These are phyloP conservation scores for Camellia granthamiana DNA, from an alignment of 148 eudicot genomes.

Conservation along the genomic window DNA sequence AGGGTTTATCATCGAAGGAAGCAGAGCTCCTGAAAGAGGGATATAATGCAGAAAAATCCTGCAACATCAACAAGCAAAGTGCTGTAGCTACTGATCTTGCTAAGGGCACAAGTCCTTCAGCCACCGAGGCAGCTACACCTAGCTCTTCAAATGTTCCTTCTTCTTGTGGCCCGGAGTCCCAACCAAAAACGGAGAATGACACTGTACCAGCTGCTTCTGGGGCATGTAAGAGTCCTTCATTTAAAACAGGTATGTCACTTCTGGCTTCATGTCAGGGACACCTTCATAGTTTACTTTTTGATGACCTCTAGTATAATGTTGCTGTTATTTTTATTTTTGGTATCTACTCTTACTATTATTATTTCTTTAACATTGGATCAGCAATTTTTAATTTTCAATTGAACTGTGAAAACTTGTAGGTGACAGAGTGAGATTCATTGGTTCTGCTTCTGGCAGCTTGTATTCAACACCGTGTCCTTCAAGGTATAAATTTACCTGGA, in stretches of 20 bases:
- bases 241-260: conserved; percentile 51
- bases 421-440: conserved; percentile 70
- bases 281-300: neutral
- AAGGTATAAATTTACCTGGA: conserved; percentile 41
- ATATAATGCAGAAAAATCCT: conserved; percentile 43
- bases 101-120: conserved; percentile 27
- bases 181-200: conserved; percentile 47
- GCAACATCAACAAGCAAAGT: conserved; percentile 42
- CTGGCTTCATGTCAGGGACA: neutral
- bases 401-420: conserved; percentile 38
- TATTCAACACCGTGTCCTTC: conserved; percentile 43
- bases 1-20: conserved; percentile 69
- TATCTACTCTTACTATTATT: neutral
- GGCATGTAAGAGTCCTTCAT: conserved; percentile 48
- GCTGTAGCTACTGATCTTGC: conserved; percentile 43
- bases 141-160: conserved; percentile 41
- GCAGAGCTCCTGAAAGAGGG: conserved; percentile 69
- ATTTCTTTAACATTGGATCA: neutral
- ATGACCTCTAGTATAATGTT: neutral
- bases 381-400: neutral
- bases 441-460: conserved; percentile 50
- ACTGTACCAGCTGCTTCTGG: conserved; percentile 35
- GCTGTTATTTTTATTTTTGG: no score
- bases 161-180: conserved; percentile 40
- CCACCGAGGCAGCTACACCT: conserved; percentile 49